Percentiles rank a stretch among this genome's conserved stretches.
Evolutionary conservation across 176 grass and related monocot species (phyloP).

Genomic region (Oryza longistaminata): DNA sequence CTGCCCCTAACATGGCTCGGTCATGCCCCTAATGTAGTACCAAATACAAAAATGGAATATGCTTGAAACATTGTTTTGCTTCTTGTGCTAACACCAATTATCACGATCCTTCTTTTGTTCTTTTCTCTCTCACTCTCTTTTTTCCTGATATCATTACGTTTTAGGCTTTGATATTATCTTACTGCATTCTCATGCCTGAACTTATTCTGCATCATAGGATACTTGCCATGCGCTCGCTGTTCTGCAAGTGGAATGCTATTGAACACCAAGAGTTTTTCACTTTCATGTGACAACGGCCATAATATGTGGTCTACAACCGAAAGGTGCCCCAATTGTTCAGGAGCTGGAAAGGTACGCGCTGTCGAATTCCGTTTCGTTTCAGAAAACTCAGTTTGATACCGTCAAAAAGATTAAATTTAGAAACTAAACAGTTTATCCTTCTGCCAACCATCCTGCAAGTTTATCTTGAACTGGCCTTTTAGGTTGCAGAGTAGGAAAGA

Average conservation of each 20-base stretch:
- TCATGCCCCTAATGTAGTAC: background rate
- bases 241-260: conserved; percentile 57
- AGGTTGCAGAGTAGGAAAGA: background rate
- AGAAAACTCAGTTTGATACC: conserved; percentile 7
- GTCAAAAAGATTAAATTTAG: background rate
- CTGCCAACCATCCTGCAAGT: background rate
- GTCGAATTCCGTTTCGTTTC: conserved; percentile 16
- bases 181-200: conserved; percentile 18
- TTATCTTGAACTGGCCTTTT: background rate
- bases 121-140: background rate
- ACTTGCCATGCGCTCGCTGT: conserved; percentile 80
- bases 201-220: conserved; percentile 54
- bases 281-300: conserved; percentile 26
- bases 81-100: background rate
- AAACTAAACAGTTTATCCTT: background rate
- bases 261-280: conserved; percentile 44
- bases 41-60: conserved; percentile 11
- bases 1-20: background rate
- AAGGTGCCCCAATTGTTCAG: conserved; percentile 84
- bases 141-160: background rate
- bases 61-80: background rate
- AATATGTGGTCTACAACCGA: conserved; percentile 45
- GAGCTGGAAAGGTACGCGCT: conserved; percentile 70
- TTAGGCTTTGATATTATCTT: background rate
- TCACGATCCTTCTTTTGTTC: background rate